Conservation (phyloP, 768 basidiomycete species). For the Rhodosporidiobolus odoratus region DNA sequence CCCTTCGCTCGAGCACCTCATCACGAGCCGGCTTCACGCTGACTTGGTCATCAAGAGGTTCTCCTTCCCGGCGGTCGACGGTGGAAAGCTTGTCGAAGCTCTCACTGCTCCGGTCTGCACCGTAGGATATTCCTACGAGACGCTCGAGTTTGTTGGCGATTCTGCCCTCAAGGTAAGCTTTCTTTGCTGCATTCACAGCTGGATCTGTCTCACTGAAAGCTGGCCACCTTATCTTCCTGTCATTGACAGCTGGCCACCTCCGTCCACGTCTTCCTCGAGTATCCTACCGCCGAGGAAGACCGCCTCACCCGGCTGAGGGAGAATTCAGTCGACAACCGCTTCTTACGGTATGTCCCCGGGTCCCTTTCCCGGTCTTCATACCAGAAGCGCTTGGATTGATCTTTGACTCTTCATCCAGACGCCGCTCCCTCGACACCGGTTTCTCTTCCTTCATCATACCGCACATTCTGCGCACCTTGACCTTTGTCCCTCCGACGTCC, state of each 20-base stretch:
- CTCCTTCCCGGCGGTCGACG: conserved; percentile 58
- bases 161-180: conserved; percentile 29
- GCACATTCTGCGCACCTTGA: conserved; percentile 54
- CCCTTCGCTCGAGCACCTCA: conserved; percentile 62
- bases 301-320: conserved; percentile 65
- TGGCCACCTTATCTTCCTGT: conserved; percentile 33
- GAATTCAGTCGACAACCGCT: conserved; percentile 64
- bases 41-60: conserved; percentile 54
- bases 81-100: conserved; percentile 63
- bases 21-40: conserved; percentile 63
- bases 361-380: conserved; percentile 3
- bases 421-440: conserved; percentile 60
- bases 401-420: conserved; percentile 42
- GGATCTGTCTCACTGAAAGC: too few relatives aligned
- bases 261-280: conserved; percentile 60
- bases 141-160: conserved; percentile 81
- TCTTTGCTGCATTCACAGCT: not conserved
- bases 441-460: conserved; percentile 62
- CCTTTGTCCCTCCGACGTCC: conserved; percentile 58
- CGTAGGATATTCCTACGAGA: conserved; percentile 71
- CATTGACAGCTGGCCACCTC: conserved; percentile 70
- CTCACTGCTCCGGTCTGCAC: conserved; percentile 65
- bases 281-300: conserved; percentile 66
- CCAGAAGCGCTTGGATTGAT: not conserved
- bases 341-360: conserved; percentile 49